phyloP scores from a whole-genome alignment of 2,329 filamentous ascomycete species.

The Trichoderma citrinoviride region DNA sequence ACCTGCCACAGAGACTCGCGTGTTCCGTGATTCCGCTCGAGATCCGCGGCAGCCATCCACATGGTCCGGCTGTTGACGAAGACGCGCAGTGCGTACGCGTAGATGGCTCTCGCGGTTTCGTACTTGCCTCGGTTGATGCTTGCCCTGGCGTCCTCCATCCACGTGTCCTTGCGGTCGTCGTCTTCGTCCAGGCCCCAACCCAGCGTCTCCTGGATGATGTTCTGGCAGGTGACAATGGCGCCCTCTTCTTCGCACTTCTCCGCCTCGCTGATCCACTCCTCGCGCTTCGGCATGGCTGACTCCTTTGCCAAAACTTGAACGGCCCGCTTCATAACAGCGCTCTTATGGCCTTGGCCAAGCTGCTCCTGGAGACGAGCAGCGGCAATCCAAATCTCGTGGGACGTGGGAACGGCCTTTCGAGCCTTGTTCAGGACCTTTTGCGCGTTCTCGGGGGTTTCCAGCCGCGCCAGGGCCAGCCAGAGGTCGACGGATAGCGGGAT shows the following conservation, averaged over 20 bases:
- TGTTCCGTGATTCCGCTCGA: slow-evolving; percentile 85
- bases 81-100: slow-evolving; percentile 82
- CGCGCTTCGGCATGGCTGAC: slow-evolving; percentile 93
- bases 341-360: slow-evolving; percentile 70
- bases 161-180: slow-evolving; percentile 92
- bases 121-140: slow-evolving; percentile 80
- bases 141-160: slow-evolving; percentile 87
- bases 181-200: slow-evolving; percentile 94
- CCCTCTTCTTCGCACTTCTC: slow-evolving; percentile 94
- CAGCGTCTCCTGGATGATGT: slow-evolving; percentile 88
- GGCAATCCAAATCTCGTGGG: slow-evolving; percentile 94
- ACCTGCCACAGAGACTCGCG: slow-evolving; percentile 80
- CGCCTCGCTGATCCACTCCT: slow-evolving; percentile 94
- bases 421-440: slow-evolving; percentile 95
- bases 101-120: slow-evolving; percentile 89
- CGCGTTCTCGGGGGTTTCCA: slow-evolving; percentile 87
- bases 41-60: slow-evolving; percentile 86
- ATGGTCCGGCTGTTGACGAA: slow-evolving; percentile 85
- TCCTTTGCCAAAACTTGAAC: slow-evolving; percentile 85
- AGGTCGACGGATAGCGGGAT: slow-evolving; percentile 92
- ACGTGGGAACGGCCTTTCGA: slow-evolving; percentile 88
- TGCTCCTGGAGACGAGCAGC: slow-evolving; percentile 89
- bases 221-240: slow-evolving; percentile 78
- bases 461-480: slow-evolving; percentile 87
- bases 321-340: slow-evolving; percentile 93